phyloP scores from a whole-genome alignment of 2,329 filamentous ascomycete species.

The Rutstroemia sp. region DNA sequence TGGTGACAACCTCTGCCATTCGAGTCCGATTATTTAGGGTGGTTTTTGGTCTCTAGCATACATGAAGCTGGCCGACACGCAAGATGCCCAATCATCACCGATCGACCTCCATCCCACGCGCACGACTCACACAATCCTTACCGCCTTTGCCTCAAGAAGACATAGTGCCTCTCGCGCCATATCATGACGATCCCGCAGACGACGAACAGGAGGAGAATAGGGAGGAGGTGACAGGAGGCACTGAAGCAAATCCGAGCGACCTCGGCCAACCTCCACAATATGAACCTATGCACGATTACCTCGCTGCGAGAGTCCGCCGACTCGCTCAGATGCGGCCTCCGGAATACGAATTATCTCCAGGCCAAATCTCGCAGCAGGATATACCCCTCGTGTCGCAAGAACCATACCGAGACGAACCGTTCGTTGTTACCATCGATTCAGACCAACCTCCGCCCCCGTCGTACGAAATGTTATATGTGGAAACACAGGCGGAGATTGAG shows the following conservation, averaged over 20 bases:
- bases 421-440: constrained; percentile 21
- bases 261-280: constrained; percentile 20
- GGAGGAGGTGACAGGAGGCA: not conserved
- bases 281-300: constrained; percentile 27
- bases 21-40: too few species aligned
- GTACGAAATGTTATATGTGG: constrained; percentile 20
- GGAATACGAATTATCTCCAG: not conserved
- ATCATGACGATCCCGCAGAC: constrained; percentile 22
- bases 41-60: too few species aligned
- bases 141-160: constrained; percentile 18
- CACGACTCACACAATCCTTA: constrained; percentile 19
- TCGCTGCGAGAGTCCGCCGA: constrained; percentile 15
- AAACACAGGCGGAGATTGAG: constrained; percentile 17
- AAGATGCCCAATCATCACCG: constrained; percentile 17
- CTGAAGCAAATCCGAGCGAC: not conserved
- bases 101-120: constrained; percentile 15
- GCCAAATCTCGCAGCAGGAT: not conserved
- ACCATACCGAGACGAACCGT: constrained; percentile 25
- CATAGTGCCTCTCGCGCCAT: constrained; percentile 12
- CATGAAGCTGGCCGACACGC: not conserved
- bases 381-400: constrained; percentile 12
- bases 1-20: too few species aligned
- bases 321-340: constrained; percentile 4
- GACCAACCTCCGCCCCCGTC: constrained; percentile 18
- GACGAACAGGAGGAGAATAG: constrained; percentile 11